Evolutionary conservation across 176 grass and related monocot genomes (phyloP).

Genomic region (Oryza nivara): DNA sequence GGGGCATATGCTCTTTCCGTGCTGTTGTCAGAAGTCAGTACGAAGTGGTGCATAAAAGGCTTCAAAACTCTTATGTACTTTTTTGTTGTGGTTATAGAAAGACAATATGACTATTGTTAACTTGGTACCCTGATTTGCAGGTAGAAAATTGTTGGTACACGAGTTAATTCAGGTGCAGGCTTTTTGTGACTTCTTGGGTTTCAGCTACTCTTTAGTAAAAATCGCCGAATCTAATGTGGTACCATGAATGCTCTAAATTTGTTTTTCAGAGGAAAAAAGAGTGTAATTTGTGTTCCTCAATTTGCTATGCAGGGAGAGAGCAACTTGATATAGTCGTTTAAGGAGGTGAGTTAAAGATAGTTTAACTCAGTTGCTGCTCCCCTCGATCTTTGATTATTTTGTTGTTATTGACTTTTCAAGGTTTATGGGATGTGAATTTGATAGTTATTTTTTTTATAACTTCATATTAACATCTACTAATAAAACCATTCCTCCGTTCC

Average conservation of each 20-base stretch:
- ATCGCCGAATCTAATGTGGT: not conserved
- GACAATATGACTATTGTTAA: constrained; percentile 28
- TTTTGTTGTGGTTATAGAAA: not conserved
- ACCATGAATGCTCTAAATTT: not conserved
- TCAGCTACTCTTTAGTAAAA: constrained; percentile 18
- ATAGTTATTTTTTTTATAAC: not conserved
- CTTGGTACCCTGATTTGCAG: constrained; percentile 7
- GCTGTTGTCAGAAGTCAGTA: not conserved
- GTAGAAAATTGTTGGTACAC: not conserved
- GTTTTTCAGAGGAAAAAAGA: not conserved
- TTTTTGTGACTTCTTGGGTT: constrained; percentile 27
- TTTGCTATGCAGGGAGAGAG: constrained; percentile 25
- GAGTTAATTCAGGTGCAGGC: constrained; percentile 1
- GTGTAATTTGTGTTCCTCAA: constrained; percentile 15
- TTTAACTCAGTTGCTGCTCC: constrained; percentile 30
- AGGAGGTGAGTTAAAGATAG: constrained; percentile 22
- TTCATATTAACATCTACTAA: not conserved
- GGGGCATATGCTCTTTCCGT: not conserved
- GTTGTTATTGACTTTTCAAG: not conserved
- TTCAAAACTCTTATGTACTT: not conserved
- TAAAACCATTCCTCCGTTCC: not conserved
- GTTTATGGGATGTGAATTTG: not conserved
- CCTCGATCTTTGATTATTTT: not conserved
- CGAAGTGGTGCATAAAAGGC: not conserved
- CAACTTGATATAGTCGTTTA: constrained; percentile 21